phyloP scores from a whole-genome alignment of 805 yeast species.

The Hanseniaspora lindneri region DNA sequence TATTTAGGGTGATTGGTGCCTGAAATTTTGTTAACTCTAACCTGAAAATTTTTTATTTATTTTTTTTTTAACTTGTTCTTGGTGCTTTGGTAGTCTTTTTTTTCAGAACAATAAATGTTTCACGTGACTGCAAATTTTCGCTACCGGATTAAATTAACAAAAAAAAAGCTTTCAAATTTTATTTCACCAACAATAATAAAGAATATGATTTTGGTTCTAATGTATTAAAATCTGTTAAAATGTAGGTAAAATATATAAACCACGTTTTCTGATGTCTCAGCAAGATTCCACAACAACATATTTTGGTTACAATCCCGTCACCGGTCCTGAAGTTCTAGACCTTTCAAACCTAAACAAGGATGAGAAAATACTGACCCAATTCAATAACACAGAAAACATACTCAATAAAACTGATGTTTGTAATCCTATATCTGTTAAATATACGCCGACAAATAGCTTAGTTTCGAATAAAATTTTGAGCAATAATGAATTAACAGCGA shows the following conservation, averaged over 20 bases:
- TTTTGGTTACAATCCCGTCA: conserved; percentile 10
- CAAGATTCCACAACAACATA: not conserved
- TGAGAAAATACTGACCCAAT: not conserved
- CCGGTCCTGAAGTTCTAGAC: conserved; percentile 2
- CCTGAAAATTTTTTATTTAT: no score
- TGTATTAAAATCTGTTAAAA: no score
- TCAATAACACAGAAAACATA: not conserved
- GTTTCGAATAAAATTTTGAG: not conserved
- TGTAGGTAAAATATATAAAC: no score
- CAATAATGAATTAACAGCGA: not conserved
- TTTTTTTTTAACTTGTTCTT: no score
- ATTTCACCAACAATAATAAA: no score
- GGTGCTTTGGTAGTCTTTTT: no score
- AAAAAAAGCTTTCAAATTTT: no score
- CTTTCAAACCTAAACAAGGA: conserved; percentile 6
- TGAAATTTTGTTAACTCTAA: not conserved
- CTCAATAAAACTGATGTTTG: conserved; percentile 1
- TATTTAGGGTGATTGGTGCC: not conserved
- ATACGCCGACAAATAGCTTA: not conserved
- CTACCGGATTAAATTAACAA: no score
- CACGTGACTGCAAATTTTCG: no score
- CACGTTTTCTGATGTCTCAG: not conserved
- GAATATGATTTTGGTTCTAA: no score
- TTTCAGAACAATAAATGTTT: no score
- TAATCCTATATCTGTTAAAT: not conserved